phyloP scores from a whole-genome alignment of 345 rosid genomes.

The Ailanthus altissimus region DNA sequence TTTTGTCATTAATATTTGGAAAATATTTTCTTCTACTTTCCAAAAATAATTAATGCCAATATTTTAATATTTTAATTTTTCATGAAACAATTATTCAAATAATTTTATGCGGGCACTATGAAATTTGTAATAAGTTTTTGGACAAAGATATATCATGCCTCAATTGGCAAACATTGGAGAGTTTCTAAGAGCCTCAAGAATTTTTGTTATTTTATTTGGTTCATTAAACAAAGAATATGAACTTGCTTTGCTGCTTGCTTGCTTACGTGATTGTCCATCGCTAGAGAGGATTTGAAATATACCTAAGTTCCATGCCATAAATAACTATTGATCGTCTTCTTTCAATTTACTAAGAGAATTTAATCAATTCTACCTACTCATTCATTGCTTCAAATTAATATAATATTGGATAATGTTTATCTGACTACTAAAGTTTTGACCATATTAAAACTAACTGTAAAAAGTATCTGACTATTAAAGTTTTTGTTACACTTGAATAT shows the following conservation, averaged over 20 bases:
- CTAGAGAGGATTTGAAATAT: neutral
- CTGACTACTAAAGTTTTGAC: no score
- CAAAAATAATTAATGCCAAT: no score
- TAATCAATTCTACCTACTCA: neutral
- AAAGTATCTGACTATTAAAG: no score
- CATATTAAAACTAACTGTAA: no score
- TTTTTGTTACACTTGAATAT: no score
- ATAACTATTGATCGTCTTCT: neutral
- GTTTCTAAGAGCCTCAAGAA: neutral
- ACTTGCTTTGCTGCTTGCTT: neutral
- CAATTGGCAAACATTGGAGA: neutral
- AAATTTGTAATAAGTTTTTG: neutral
- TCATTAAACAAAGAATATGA: neutral
- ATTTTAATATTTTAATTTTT: no score
- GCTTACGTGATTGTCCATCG: conserved; percentile 4
- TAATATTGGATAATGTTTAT: no score
- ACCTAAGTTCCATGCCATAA: neutral
- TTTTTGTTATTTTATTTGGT: conserved; percentile 5
- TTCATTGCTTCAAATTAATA: neutral
- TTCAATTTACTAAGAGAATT: neutral
- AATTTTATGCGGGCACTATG: neutral
- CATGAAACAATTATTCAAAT: neutral
- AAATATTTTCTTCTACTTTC: no score
- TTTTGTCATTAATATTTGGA: no score
- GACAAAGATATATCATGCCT: neutral